These are phyloP conservation scores for Lignosus rhinocerotis DNA, from an alignment of 1,284 basidiomycete species.

Conservation along the genomic window DNA sequence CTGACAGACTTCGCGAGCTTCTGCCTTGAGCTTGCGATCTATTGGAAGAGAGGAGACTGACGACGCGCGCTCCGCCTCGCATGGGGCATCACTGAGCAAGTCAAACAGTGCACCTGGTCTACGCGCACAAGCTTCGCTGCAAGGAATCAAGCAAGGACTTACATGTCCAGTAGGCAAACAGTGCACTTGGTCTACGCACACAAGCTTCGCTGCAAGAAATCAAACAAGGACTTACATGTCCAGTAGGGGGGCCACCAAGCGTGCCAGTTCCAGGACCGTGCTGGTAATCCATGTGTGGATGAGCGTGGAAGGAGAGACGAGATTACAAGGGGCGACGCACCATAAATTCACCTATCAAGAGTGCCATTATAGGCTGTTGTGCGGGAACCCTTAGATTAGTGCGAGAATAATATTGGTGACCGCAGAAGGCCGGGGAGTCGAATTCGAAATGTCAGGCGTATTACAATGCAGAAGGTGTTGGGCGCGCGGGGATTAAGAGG, in stretches of 20 bases:
- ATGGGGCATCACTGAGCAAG: background rate
- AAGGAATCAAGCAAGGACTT: conserved; percentile 9
- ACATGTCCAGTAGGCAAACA: conserved; percentile 26
- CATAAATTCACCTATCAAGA: conserved; percentile 14
- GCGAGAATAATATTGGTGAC: conserved; percentile 17
- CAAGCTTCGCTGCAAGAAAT: background rate
- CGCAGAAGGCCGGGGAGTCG: conserved; percentile 6
- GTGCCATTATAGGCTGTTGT: no score
- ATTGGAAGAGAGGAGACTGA: background rate
- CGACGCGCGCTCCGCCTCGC: conserved; percentile 2
- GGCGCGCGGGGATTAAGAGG: no score
- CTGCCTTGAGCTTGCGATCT: background rate
- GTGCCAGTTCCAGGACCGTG: conserved; percentile 30
- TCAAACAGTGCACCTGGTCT: background rate
- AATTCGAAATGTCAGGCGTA: conserved; percentile 9
- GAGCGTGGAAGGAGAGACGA: conserved; percentile 7
- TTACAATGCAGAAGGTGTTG: background rate
- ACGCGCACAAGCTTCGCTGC: background rate
- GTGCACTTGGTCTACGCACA: background rate
- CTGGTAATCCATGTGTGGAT: conserved; percentile 21
- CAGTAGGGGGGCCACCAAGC: conserved; percentile 29
- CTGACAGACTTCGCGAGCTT: background rate
- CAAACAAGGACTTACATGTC: conserved; percentile 27
- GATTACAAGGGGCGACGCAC: conserved; percentile 13
- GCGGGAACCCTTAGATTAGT: background rate